Conservation (phyloP, 495 filamentous ascomycete species). For the Xylaria bambusicola region DNA sequence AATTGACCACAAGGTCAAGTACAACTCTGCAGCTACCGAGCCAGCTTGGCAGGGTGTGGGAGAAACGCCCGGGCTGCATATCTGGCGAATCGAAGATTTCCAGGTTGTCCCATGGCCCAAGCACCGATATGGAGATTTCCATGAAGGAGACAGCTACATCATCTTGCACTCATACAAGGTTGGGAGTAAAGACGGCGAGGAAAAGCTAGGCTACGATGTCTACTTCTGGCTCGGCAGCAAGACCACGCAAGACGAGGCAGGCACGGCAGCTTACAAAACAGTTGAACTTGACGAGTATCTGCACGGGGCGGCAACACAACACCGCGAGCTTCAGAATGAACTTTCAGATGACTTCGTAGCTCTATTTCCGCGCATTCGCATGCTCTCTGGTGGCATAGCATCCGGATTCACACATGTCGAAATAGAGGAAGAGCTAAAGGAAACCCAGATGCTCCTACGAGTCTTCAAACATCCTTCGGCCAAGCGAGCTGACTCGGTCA, state of each 20-base stretch:
- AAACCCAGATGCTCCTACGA: conserved; percentile 54
- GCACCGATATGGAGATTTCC: conserved; percentile 55
- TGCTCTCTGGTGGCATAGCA: conserved; percentile 59
- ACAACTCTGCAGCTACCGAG: conserved; percentile 60
- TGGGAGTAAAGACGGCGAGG: conserved; percentile 38
- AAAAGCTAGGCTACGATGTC: conserved; percentile 57
- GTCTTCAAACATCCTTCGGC: conserved; percentile 57
- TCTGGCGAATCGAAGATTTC: conserved; percentile 66
- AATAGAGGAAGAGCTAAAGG: conserved; percentile 33
- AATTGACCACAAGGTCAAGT: conserved; percentile 64
- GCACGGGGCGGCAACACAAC: conserved; percentile 58
- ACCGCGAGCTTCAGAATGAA: conserved; percentile 58
- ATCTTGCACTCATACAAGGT: conserved; percentile 58
- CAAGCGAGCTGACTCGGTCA: conserved; percentile 45
- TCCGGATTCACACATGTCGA: conserved; percentile 64
- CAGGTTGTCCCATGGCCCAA: conserved; percentile 60
- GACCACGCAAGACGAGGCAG: conserved; percentile 64
- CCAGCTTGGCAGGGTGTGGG: conserved; percentile 64
- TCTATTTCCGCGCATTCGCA: conserved; percentile 56
- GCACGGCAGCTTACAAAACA: conserved; percentile 66
- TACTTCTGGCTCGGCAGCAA: conserved; percentile 64
- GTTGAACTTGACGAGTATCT: conserved; percentile 67
- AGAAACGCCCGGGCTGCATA: conserved; percentile 48
- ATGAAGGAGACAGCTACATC: conserved; percentile 66
- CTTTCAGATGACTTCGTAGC: conserved; percentile 59